Percentiles rank a stretch among this genome's conserved stretches.
phyloP scores from a whole-genome alignment of 768 basidiomycete genomes.

The Lentinus brumalis region DNA sequence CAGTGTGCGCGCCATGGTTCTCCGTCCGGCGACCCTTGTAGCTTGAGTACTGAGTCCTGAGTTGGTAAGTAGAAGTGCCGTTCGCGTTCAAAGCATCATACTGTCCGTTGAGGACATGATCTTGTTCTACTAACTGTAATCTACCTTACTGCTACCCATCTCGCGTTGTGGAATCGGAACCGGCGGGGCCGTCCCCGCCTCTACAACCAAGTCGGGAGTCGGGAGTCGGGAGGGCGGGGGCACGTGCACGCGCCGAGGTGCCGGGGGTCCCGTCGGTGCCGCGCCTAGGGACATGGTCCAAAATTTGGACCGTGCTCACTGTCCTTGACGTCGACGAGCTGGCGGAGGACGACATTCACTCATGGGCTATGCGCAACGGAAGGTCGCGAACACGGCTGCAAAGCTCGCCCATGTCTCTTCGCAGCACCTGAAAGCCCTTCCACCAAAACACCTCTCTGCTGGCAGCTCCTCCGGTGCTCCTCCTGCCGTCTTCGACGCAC shows the following conservation, averaged over 20 bases:
- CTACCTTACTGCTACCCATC: too few relatives aligned
- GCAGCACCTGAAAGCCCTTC: constrained; percentile 56
- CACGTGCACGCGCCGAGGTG: not conserved
- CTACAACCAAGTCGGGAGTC: constrained; percentile 8
- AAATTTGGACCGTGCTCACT: constrained; percentile 14
- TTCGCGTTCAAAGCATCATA: too few relatives aligned
- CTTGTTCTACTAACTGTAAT: too few relatives aligned
- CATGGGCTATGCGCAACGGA: constrained; percentile 65
- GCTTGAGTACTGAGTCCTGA: too few relatives aligned
- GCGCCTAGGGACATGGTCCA: constrained; percentile 11
- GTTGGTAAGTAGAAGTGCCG: too few relatives aligned
- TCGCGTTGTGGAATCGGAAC: too few relatives aligned
- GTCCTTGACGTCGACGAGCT: constrained; percentile 18
- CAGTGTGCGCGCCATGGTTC: too few relatives aligned
- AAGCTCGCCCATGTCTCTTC: constrained; percentile 56
- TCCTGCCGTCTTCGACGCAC: constrained; percentile 53
- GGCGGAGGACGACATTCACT: constrained; percentile 27
- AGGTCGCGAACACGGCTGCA: constrained; percentile 50
- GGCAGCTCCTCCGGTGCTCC: constrained; percentile 13
- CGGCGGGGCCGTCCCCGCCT: too few relatives aligned
- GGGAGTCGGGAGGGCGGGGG: too few relatives aligned
- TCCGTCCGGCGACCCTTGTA: too few relatives aligned
- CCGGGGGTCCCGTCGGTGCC: constrained; percentile 17
- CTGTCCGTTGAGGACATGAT: too few relatives aligned
- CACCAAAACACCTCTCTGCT: constrained; percentile 53